Conservation (phyloP, 2,329 filamentous ascomycete species). For the Curvularia eragrostidis region DNA sequence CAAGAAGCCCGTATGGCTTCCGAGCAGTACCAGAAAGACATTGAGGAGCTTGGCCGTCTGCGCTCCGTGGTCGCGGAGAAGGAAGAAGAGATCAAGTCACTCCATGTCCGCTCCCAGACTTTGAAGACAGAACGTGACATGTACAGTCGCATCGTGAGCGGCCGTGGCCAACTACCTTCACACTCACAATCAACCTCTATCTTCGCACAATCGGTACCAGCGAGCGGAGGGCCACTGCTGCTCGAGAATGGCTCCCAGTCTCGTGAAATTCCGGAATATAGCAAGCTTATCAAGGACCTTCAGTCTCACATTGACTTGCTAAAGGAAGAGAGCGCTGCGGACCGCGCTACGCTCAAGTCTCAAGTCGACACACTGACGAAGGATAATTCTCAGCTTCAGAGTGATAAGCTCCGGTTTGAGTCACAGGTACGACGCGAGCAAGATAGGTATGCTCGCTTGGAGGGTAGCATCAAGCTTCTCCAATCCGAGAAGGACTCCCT, state of each 20-base stretch:
- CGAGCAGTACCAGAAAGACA: slow-evolving; percentile 61
- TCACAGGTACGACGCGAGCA: slow-evolving; percentile 83
- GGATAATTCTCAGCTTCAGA: slow-evolving; percentile 83
- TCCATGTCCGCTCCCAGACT: slow-evolving; percentile 84
- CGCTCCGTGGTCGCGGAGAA: slow-evolving; percentile 77
- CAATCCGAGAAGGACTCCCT: slow-evolving; percentile 86
- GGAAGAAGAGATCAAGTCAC: slow-evolving; percentile 82
- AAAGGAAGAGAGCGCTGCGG: slow-evolving; percentile 81
- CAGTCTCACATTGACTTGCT: slow-evolving; percentile 90
- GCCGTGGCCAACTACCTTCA: slow-evolving; percentile 67
- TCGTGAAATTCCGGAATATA: slow-evolving; percentile 71
- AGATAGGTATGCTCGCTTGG: slow-evolving; percentile 87
- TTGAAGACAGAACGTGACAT: slow-evolving; percentile 97
- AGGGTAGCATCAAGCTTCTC: slow-evolving; percentile 82
- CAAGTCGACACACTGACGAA: slow-evolving; percentile 82
- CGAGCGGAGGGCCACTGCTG: slow-evolving; percentile 7
- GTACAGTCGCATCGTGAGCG: slow-evolving; percentile 92
- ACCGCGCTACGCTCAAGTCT: slow-evolving; percentile 81
- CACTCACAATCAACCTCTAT: slow-evolving; percentile 24
- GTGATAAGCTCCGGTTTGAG: slow-evolving; percentile 77
- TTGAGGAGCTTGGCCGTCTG: slow-evolving; percentile 75
- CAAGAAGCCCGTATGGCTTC: slow-evolving; percentile 76
- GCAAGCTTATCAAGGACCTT: slow-evolving; percentile 81
- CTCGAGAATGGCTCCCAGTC: slow-evolving; percentile 55
- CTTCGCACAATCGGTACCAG: slow-evolving; percentile 33